Evolutionary conservation across 2,329 filamentous ascomycete species (phyloP).

Genomic region (Alternaria atra): DNA sequence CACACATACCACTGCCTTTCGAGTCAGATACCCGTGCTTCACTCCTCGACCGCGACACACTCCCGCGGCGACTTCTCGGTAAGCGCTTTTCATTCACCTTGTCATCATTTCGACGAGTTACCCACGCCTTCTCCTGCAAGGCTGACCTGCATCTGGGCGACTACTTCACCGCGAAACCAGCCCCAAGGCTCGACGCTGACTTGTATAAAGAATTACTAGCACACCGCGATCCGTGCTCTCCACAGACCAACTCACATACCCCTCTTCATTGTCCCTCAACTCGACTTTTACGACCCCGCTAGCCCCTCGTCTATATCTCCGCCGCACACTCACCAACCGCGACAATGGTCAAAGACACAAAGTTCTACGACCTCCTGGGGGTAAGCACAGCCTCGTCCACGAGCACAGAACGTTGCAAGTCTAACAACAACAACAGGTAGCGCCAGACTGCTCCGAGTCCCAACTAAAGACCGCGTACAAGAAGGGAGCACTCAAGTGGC

Average conservation of each 20-base stretch:
- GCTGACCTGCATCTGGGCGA: slow-evolving; percentile 25
- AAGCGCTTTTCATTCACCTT: slow-evolving; percentile 19
- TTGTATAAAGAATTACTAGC: slow-evolving; percentile 10
- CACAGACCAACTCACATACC: slow-evolving; percentile 13
- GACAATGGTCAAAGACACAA: slow-evolving; percentile 81
- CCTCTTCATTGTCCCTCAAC: slow-evolving; percentile 19
- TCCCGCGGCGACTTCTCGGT: slow-evolving; percentile 26
- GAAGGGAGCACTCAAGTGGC: slow-evolving; percentile 81
- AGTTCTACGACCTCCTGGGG: slow-evolving; percentile 80
- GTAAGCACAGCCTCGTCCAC: slow-evolving; percentile 60
- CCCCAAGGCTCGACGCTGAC: slow-evolving; percentile 28
- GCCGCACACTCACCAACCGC: slow-evolving; percentile 27
- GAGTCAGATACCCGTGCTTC: slow-evolving; percentile 19
- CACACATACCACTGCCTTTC: slow-evolving; percentile 12
- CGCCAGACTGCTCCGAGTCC: slow-evolving; percentile 80
- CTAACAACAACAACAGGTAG: slow-evolving; percentile 64
- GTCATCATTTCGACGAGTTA: slow-evolving; percentile 12
- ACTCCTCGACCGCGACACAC: not conserved
- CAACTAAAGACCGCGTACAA: slow-evolving; percentile 94
- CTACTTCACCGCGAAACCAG: slow-evolving; percentile 17
- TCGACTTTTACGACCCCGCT: slow-evolving; percentile 39
- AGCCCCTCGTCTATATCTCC: slow-evolving; percentile 27
- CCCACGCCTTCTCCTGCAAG: slow-evolving; percentile 22
- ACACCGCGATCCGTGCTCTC: slow-evolving; percentile 13
- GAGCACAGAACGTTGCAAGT: not conserved